These are phyloP conservation scores for Fomitopsis schrenkii DNA, from an alignment of 1,284 basidiomycete genomes.

Conservation along the genomic window DNA sequence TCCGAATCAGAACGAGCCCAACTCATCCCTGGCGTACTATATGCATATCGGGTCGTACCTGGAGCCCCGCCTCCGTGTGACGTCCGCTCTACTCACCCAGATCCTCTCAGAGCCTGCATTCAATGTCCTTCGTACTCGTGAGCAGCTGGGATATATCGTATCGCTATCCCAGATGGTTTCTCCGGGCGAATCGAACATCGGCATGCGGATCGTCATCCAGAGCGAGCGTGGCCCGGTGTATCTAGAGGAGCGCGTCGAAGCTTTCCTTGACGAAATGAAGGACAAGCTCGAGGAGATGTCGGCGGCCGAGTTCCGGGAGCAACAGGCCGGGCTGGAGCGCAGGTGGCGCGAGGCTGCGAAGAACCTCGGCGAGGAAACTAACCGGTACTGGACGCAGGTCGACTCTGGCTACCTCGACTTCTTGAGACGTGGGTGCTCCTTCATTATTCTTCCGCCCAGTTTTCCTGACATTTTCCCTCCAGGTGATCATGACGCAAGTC, in stretches of 20 bases:
- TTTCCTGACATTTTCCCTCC: constrained; percentile 8
- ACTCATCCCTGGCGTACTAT: constrained; percentile 82
- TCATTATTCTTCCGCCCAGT: constrained; percentile 23
- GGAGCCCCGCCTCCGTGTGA: constrained; percentile 55
- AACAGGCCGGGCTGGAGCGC: constrained; percentile 52
- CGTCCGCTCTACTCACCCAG: constrained; percentile 63
- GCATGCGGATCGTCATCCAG: constrained; percentile 88
- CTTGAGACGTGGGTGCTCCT: constrained; percentile 46
- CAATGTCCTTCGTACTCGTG: constrained; percentile 90
- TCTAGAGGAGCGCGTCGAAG: constrained; percentile 86
- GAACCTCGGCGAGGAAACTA: constrained; percentile 64
- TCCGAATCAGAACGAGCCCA: constrained; percentile 86
- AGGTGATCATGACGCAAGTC: constrained; percentile 68
- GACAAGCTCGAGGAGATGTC: constrained; percentile 38
- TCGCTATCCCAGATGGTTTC: constrained; percentile 53
- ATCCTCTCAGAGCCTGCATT: constrained; percentile 91
- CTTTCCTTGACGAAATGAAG: constrained; percentile 75
- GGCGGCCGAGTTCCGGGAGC: constrained; percentile 53
- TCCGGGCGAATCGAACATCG: constrained; percentile 64
- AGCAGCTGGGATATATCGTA: constrained; percentile 95
- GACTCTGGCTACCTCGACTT: constrained; percentile 79
- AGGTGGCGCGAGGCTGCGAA: constrained; percentile 74
- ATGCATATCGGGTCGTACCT: constrained; percentile 65
- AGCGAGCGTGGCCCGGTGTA: constrained; percentile 84
- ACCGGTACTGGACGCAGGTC: constrained; percentile 68